These are phyloP conservation scores for Aspergillus cejpii DNA, from an alignment of 2,329 filamentous ascomycete species.

Conservation along the genomic window DNA sequence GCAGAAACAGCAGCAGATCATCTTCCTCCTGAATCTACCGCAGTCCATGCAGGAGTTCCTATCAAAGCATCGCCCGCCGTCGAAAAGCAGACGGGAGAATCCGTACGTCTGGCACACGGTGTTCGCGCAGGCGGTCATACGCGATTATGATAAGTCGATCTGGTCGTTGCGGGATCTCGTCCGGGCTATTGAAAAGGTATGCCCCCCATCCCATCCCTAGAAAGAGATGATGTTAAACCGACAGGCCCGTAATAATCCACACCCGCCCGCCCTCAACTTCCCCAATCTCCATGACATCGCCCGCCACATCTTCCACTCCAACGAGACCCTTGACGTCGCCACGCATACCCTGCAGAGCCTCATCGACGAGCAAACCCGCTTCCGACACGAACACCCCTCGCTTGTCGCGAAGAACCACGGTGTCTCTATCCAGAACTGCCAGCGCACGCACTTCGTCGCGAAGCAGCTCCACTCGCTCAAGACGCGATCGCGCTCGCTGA, in stretches of 20 bases:
- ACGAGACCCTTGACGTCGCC: conserved; percentile 29
- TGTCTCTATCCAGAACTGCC: conserved; percentile 4
- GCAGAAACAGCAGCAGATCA: conserved; percentile 2
- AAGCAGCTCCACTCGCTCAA: conserved; percentile 25
- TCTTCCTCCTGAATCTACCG: conserved; percentile 14
- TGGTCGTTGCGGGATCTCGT: conserved; percentile 28
- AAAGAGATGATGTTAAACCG: too few species aligned
- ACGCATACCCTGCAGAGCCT: conserved; percentile 23
- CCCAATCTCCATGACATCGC: conserved; percentile 28
- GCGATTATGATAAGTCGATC: conserved; percentile 24
- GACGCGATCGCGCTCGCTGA: conserved; percentile 23
- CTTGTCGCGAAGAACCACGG: background rate
- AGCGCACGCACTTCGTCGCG: conserved; percentile 15
- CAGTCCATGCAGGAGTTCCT: background rate
- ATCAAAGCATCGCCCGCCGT: background rate
- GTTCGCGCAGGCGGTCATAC: conserved; percentile 17
- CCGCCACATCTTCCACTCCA: conserved; percentile 29
- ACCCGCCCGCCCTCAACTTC: conserved; percentile 14
- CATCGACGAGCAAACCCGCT: conserved; percentile 16
- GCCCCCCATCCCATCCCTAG: too few species aligned
- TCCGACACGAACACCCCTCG: conserved; percentile 7
- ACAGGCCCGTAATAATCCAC: conserved; percentile 9
- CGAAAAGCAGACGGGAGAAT: conserved; percentile 1
- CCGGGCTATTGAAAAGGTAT: conserved; percentile 28
- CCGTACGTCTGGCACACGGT: conserved; percentile 23